phyloP scores from a whole-genome alignment of 768 basidiomycete genomes.

The Imleria badia region DNA sequence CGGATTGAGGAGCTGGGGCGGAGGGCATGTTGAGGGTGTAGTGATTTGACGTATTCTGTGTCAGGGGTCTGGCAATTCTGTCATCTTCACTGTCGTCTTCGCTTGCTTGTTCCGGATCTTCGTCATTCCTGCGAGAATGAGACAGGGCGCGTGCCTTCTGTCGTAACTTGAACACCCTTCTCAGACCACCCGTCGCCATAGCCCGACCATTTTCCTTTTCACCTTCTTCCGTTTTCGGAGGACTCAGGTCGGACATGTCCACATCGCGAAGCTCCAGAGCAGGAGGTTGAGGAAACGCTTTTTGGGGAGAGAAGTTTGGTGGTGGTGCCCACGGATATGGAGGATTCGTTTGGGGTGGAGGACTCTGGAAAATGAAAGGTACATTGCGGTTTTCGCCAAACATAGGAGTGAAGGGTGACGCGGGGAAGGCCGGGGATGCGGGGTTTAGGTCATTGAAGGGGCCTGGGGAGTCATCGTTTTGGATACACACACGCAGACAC shows the following conservation, averaged over 20 bases:
- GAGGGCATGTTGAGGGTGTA: constrained; percentile 82
- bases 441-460: constrained; percentile 44
- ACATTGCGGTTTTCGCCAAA: constrained; percentile 68
- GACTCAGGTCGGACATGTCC: constrained; percentile 74
- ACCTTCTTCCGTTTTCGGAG: constrained; percentile 46
- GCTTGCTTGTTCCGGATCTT: constrained; percentile 38
- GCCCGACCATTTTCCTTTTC: constrained; percentile 43
- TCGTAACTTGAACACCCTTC: constrained; percentile 63
- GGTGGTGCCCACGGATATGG: constrained; percentile 68
- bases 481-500: constrained; percentile 10
- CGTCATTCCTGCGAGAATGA: constrained; percentile 21
- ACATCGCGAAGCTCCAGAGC: constrained; percentile 59
- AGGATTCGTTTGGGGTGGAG: constrained; percentile 42
- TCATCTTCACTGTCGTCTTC: constrained; percentile 51
- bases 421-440: constrained; percentile 35
- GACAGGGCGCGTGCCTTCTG: constrained; percentile 44
- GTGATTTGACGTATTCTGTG: constrained; percentile 68
- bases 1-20: constrained; percentile 52
- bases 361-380: constrained; percentile 70
- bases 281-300: constrained; percentile 51
- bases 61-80: constrained; percentile 37
- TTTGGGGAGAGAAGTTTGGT: constrained; percentile 55
- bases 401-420: constrained; percentile 41
- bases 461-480: constrained; percentile 38
- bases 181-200: constrained; percentile 65